These are phyloP conservation scores for Termitomyces sp. DNA, from an alignment of 768 basidiomycete genomes.

Conservation along the genomic window DNA sequence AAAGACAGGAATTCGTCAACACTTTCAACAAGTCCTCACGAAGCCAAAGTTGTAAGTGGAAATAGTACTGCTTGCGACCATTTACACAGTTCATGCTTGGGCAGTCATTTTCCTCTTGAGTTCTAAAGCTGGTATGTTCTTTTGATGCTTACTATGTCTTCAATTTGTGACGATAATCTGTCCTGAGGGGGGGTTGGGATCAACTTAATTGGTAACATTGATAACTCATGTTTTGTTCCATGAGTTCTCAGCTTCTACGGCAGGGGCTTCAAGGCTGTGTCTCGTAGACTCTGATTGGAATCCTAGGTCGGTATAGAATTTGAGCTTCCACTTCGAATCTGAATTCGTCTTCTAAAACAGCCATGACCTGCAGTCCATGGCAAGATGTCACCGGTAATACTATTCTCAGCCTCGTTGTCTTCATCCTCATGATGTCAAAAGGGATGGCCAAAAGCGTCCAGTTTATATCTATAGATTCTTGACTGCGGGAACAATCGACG, in stretches of 20 bases:
- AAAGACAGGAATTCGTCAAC: conserved; percentile 85
- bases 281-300: conserved; percentile 94
- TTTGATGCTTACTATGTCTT: not conserved
- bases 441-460: conserved; percentile 90
- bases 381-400: conserved; percentile 82
- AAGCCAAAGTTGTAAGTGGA: conserved; percentile 60
- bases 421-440: conserved; percentile 23
- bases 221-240: not conserved
- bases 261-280: conserved; percentile 76
- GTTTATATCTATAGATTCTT: conserved; percentile 88
- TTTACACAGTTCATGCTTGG: not conserved
- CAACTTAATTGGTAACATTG: conserved; percentile 71
- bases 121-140: conserved; percentile 67
- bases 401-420: not conserved
- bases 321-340: not conserved
- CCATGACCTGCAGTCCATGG: conserved; percentile 96
- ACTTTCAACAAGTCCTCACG: conserved; percentile 78
- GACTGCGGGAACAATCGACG: conserved; percentile 88
- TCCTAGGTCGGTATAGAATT: conserved; percentile 52
- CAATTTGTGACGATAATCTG: not conserved
- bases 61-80: not conserved
- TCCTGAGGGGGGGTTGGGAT: conserved; percentile 81
- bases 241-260: not conserved
- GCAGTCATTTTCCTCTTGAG: conserved; percentile 87
- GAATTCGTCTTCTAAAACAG: conserved; percentile 26